Base-by-base conservation (phyloP, 1,139 yeast species). In the Starmera stellimalicola region DNA sequence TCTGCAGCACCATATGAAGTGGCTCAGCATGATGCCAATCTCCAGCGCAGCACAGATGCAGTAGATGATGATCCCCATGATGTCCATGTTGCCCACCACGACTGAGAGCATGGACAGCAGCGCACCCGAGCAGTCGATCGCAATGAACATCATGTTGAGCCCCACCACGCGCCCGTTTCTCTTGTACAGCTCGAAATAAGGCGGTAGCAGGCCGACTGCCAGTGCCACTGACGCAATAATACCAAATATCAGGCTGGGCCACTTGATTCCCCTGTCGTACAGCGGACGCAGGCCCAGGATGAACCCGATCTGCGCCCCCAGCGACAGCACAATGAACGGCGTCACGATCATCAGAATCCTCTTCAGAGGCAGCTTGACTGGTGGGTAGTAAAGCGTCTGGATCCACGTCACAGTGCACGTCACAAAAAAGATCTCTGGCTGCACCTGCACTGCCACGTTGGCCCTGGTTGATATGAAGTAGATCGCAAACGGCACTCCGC, bases 81-180 rank as follows among this genome's bases (percentile, higher is more conserved):
- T 56, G 52, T 87, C 95, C 60, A 81, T 57, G 28, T 57, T 57
- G 1, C 80, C 79, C 10, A 48, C 36, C n/a, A 74, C 58, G 29
- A 80, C 65, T 54, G 87, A 72, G 40, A 79, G 60, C 52, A 83
- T 63, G 12, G 88, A 80, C 38, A 84, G 70, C 31, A 84, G 54
- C 0, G 97, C 96, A 9, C 97, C 97, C 33, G 68, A 45, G 7
- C 83, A 70, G 54, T 88, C 97, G 52, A 87, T 65, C n/a, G 63
- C 48, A 37, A 88, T 62, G 46, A 88, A 88, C n/a, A 78, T 48
- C 52, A 88, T 85, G 51, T 85, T 85, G 48, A 88, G 79, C 0
- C 97, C 97, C 5, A 85, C 73, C 5, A 88, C 96, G 31, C 84
- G 63, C 3, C 96, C 96, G 32, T 70, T 57, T 40, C 95, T 68